A percentile compares a stretch with the other conserved stretches of the same genome.
These are phyloP conservation scores for Stagonosporopsis rhizophila DNA, from an alignment of 2,329 filamentous ascomycete species.

Conservation along the genomic window DNA sequence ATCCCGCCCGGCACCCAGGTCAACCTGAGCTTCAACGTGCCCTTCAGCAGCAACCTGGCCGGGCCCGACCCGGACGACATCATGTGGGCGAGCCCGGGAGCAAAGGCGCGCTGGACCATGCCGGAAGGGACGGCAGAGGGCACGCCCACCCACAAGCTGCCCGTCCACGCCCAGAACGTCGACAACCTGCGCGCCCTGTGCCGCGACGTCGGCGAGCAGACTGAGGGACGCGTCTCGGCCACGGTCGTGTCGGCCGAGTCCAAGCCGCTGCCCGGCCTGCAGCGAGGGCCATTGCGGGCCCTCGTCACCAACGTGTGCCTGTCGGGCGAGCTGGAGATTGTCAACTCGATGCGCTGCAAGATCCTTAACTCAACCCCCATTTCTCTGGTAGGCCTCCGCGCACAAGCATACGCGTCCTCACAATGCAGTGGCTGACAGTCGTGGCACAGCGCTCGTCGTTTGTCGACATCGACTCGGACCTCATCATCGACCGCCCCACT, in stretches of 20 bases:
- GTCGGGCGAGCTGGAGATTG: slow-evolving; percentile 84
- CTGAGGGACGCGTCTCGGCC: slow-evolving; percentile 73
- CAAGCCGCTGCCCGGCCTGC: slow-evolving; percentile 63
- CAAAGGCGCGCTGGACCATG: slow-evolving; percentile 91
- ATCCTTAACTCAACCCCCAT: slow-evolving; percentile 93
- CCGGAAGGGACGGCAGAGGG: slow-evolving; percentile 85
- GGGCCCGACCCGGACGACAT: slow-evolving; percentile 95
- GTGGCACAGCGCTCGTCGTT: slow-evolving; percentile 79
- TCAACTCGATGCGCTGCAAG: slow-evolving; percentile 86
- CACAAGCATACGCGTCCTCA: slow-evolving; percentile 20
- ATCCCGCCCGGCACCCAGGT: slow-evolving; percentile 78
- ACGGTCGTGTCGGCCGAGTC: slow-evolving; percentile 83
- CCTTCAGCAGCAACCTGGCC: slow-evolving; percentile 89
- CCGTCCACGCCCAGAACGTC: slow-evolving; percentile 89
- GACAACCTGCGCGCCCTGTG: slow-evolving; percentile 80
- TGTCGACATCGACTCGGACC: slow-evolving; percentile 89
- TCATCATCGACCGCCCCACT: slow-evolving; percentile 78
- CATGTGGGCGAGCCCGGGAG: slow-evolving; percentile 86
- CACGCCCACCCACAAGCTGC: slow-evolving; percentile 84
- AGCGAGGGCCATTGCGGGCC: slow-evolving; percentile 58
- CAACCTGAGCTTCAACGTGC: slow-evolving; percentile 96
- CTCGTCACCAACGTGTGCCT: slow-evolving; percentile 84
- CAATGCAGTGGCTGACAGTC: slow-evolving; percentile 32
- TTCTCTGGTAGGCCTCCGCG: slow-evolving; percentile 73
- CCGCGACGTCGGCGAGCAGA: slow-evolving; percentile 75